A percentile compares a stretch with the other conserved stretches of the same genome.
Evolutionary conservation across 2,329 filamentous ascomycete species (phyloP).

Genomic region (Ramularia collo-cygni): DNA sequence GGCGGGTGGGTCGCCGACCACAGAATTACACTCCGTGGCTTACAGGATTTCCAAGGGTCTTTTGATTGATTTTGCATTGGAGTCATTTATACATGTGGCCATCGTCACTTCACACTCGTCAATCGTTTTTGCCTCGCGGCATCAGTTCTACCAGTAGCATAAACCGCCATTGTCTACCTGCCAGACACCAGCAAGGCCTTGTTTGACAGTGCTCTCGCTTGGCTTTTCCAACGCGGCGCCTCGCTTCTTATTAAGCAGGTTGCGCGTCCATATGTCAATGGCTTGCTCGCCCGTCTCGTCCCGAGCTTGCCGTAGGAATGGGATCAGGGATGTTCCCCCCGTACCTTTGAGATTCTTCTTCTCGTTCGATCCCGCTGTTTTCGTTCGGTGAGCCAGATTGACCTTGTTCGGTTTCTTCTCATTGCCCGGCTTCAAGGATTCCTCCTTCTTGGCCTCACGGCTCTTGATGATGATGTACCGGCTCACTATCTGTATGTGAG

Average conservation of each 20-base stretch:
- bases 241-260: conserved; percentile 48
- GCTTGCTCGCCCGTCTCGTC: conserved; percentile 94
- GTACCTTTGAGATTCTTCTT: conserved; percentile 71
- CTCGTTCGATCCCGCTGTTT: conserved; percentile 35
- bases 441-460: conserved; percentile 50
- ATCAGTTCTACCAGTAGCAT: conserved; percentile 31
- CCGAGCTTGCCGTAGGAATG: conserved; percentile 91
- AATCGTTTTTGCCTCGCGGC: conserved; percentile 14
- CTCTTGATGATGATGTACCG: conserved; percentile 92
- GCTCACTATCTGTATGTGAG: conserved; percentile 92
- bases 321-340: conserved; percentile 86
- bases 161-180: conserved; percentile 69
- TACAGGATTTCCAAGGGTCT: too few relatives aligned
- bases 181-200: conserved; percentile 79
- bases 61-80: too few relatives aligned
- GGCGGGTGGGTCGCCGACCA: too few relatives aligned
- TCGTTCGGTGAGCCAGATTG: conserved; percentile 19
- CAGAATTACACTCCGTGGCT: too few relatives aligned
- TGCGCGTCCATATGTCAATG: conserved; percentile 59
- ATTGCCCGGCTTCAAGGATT: conserved; percentile 22
- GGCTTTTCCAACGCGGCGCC: not conserved
- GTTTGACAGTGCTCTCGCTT: conserved; percentile 23
- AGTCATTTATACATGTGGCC: too few relatives aligned
- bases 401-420: conserved; percentile 41
- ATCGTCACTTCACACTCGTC: too few relatives aligned